A percentile compares a stretch with the other conserved stretches of the same genome.
phyloP scores from a whole-genome alignment of 192 early-diverging fungal genomes.

The Cladochytrium replicatum region DNA sequence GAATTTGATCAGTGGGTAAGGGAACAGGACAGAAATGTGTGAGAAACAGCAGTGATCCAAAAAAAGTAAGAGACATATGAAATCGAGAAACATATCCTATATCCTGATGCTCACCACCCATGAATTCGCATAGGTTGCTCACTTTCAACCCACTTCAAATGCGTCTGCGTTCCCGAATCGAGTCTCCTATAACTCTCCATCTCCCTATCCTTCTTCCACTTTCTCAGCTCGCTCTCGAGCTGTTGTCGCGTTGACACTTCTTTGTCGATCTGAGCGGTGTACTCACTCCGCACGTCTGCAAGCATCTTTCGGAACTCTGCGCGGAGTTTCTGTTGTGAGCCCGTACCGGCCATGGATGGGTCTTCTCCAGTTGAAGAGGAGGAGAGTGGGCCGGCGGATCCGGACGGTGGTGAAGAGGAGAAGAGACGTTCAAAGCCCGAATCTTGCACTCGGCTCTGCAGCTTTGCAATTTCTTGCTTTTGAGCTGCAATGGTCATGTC shows the following conservation, averaged over 20 bases:
- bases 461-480: slow-evolving; percentile 9
- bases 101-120: no score
- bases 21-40: no score
- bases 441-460: slow-evolving; percentile 16
- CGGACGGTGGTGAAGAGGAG: not conserved
- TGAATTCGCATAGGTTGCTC: no score
- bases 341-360: slow-evolving; percentile 3
- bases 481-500: slow-evolving; percentile 7
- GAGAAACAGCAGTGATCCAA: no score
- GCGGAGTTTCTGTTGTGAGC: slow-evolving; percentile 12
- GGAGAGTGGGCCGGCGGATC: no score
- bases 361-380: no score
- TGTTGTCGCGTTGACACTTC: slow-evolving; percentile 1
- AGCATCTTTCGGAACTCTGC: slow-evolving; percentile 29
- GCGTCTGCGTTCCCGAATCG: no score
- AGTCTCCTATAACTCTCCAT: no score
- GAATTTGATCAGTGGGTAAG: no score
- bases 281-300: slow-evolving; percentile 9
- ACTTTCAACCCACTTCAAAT: no score
- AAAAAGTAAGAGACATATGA: no score
- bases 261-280: slow-evolving; percentile 2
- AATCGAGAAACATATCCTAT: no score
- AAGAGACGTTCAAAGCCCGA: slow-evolving; percentile 12
- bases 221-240: slow-evolving; percentile 15
- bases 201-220: slow-evolving; percentile 10